Evolutionary conservation across 495 filamentous ascomycete species (phyloP), one percentile per base, ranked within the genome.

Genomic region (Daldinia loculata): DNA sequence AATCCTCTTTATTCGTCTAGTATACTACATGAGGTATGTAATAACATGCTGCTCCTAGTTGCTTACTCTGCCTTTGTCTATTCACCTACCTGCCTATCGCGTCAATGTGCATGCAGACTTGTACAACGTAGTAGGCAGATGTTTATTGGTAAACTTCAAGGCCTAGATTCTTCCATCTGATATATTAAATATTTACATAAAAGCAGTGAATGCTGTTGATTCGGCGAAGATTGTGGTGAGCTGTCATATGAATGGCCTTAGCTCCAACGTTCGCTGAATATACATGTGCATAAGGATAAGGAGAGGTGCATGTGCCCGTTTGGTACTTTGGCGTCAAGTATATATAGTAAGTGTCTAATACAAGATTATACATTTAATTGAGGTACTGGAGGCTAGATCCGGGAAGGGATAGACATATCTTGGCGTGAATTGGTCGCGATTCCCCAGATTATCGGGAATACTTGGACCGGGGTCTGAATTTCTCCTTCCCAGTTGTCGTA

Each of bases 391-490:
- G 24, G 36, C 45, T 64, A 64, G 64, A 63, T 67, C 59, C 53
- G 55, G 60, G 48, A 72, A 45, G 12, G 59, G 60, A 72, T 67
- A 64, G 64, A 56, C 64, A 43, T 56, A 57, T 67, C 63, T 67
- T 72, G 69, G 69, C 69, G 36, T 36, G 64, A 48, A 67, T 60
- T 72, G 60, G 61, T 63, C 52, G 70, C 70, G 66, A 59, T 69
- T 69, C 70, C 70, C 70, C 70, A 73, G 70, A 73, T 73, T 73
- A 52, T 66, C 70, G 64, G 70, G 22, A 68, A 12, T 14, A 57
- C 8, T 61, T 52, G 32, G 50, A 50, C 64, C 52, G 61, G 69
- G 69, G 63, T 63, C 36, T 63, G 48, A 56, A 57, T 63, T 58
- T 56, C 57, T 67, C 41, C 59, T 67, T 63, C 59, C 52, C 36